Conservation (phyloP, 345 rosid species). For the Brassica rapa region DNA sequence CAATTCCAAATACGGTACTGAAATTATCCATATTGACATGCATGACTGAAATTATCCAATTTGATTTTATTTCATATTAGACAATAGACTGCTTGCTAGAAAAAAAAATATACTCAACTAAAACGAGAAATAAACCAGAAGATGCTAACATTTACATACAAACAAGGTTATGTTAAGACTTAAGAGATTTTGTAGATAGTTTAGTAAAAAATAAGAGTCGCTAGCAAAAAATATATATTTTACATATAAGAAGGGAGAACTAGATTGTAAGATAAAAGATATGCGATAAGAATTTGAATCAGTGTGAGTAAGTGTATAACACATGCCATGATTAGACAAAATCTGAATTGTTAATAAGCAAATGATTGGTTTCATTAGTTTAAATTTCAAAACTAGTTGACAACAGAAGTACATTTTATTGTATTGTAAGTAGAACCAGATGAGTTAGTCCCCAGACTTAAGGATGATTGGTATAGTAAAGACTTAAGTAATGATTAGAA, state of each 20-base stretch:
- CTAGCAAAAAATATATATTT: background rate
- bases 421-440: background rate
- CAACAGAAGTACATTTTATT: background rate
- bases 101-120: background rate
- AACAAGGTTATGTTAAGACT: background rate
- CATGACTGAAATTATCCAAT: background rate
- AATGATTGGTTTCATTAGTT: constrained; percentile 34
- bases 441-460: constrained; percentile 20
- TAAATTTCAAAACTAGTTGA: background rate
- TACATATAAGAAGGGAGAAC: background rate
- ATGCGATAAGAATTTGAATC: background rate
- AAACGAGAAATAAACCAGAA: background rate
- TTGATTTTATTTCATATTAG: background rate
- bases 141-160: background rate
- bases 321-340: constrained; percentile 19
- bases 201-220: background rate
- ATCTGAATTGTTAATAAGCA: constrained; percentile 12
- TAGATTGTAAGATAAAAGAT: background rate
- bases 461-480: constrained; percentile 26
- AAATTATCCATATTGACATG: background rate
- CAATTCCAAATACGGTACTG: background rate
- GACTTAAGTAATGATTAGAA: constrained; percentile 20
- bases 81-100: background rate
- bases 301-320: background rate
- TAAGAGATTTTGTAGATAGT: background rate